Conservation (phyloP, 2,329 filamentous ascomycete genomes). For the Neopestalotiopsis sp. region DNA sequence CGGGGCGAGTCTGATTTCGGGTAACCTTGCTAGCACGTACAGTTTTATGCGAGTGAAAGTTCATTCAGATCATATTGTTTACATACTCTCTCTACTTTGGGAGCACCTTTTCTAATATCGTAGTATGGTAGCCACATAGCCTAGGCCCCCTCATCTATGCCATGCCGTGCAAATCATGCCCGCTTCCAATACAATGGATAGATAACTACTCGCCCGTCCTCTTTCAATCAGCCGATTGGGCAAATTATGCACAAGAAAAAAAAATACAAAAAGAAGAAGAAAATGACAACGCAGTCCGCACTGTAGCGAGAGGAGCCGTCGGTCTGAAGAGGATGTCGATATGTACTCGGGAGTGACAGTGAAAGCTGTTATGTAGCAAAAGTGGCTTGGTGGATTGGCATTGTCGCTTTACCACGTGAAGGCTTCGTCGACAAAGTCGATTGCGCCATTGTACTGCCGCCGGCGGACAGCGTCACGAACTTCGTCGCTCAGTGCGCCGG, state of each 20-base stretch:
- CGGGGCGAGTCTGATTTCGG: too few species aligned
- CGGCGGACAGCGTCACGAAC: slow-evolving; percentile 70
- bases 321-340: neutral
- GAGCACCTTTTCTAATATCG: slow-evolving; percentile 9
- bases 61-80: slow-evolving; percentile 7
- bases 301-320: neutral
- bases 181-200: slow-evolving; percentile 13
- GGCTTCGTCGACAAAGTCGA: slow-evolving; percentile 82
- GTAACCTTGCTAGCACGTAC: too few species aligned
- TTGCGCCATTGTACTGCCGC: slow-evolving; percentile 66
- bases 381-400: neutral
- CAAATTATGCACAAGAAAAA: slow-evolving; percentile 12
- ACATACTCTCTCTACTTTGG: neutral
- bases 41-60: neutral
- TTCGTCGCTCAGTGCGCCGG: slow-evolving; percentile 76
- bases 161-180: neutral
- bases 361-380: neutral
- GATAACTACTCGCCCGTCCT: neutral
- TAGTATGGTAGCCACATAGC: slow-evolving; percentile 2
- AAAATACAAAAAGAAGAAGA: neutral
- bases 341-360: slow-evolving; percentile 3
- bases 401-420: slow-evolving; percentile 63
- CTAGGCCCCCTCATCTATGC: slow-evolving; percentile 9
- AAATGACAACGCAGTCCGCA: slow-evolving; percentile 4
- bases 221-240: neutral